phyloP scores from a whole-genome alignment of 2,329 filamentous ascomycete species.

The Sphaerulina populicola region DNA sequence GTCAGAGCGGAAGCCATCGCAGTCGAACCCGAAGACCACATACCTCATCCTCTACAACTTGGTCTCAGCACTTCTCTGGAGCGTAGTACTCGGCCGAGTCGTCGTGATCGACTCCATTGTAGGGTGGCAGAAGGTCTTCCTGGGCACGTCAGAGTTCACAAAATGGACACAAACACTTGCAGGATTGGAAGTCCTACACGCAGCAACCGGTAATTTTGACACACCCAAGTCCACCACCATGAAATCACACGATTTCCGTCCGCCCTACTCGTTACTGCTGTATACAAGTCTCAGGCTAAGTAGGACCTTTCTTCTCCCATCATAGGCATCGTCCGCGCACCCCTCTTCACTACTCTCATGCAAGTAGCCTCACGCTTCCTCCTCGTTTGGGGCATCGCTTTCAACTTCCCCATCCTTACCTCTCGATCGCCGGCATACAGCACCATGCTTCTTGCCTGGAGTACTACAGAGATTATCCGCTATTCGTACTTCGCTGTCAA shows the following conservation, averaged over 20 bases:
- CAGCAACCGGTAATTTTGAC: slow-evolving; percentile 56
- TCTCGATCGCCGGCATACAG: slow-evolving; percentile 54
- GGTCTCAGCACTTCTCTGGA: slow-evolving; percentile 68
- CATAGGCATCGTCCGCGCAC: slow-evolving; percentile 73
- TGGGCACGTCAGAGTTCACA: slow-evolving; percentile 56
- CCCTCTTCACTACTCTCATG: slow-evolving; percentile 75
- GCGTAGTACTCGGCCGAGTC: slow-evolving; percentile 63
- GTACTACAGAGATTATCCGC: slow-evolving; percentile 80
- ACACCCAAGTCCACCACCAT: not conserved
- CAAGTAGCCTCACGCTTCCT: slow-evolving; percentile 82
- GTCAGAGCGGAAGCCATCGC: slow-evolving; percentile 9
- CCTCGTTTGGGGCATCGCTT: slow-evolving; percentile 78
- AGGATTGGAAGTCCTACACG: slow-evolving; percentile 73
- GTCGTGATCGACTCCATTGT: slow-evolving; percentile 43
- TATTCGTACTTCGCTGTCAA: slow-evolving; percentile 84
- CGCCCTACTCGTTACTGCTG: not conserved
- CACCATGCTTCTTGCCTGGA: slow-evolving; percentile 80
- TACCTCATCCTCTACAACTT: slow-evolving; percentile 86
- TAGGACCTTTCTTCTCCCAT: slow-evolving; percentile 2
- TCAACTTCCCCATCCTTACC: slow-evolving; percentile 61
- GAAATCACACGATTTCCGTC: not conserved
- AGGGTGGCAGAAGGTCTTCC: slow-evolving; percentile 50
- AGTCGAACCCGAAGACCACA: slow-evolving; percentile 29
- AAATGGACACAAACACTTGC: slow-evolving; percentile 80
- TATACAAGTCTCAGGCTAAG: slow-evolving; percentile 9